Evolutionary conservation across 306 rosid species (phyloP).

Genomic region (Rubus idaeus): DNA sequence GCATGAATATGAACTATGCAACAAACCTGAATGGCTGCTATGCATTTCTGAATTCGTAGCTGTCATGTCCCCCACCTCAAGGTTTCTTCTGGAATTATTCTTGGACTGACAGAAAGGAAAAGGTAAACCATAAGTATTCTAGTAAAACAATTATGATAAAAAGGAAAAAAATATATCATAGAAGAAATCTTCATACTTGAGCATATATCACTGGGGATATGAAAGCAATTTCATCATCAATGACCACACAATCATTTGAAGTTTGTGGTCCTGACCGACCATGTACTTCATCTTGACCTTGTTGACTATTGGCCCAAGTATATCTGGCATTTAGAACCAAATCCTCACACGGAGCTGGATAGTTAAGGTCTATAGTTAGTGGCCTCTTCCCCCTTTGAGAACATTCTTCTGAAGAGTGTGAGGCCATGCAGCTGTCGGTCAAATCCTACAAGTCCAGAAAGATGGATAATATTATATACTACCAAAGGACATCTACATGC

Average conservation of each 20-base stretch:
- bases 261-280: slow-evolving; percentile 15
- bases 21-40: slow-evolving; percentile 23
- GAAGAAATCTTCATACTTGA: slow-evolving; percentile 23
- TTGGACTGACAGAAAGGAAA: slow-evolving; percentile 29
- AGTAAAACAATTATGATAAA: background rate
- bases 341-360: slow-evolving; percentile 25
- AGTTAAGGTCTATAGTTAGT: slow-evolving; percentile 35
- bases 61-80: slow-evolving; percentile 21
- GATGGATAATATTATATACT: background rate
- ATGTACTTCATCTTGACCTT: slow-evolving; percentile 8
- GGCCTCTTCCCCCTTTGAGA: slow-evolving; percentile 29
- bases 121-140: background rate
- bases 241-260: slow-evolving; percentile 23
- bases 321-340: slow-evolving; percentile 15
- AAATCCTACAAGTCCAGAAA: slow-evolving; percentile 15
- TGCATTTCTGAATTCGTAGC: slow-evolving; percentile 13
- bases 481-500: background rate
- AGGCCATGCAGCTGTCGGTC: slow-evolving; percentile 9
- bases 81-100: slow-evolving; percentile 32
- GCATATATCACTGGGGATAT: slow-evolving; percentile 38
- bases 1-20: background rate
- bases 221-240: slow-evolving; percentile 36
- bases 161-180: background rate
- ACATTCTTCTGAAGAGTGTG: slow-evolving; percentile 1
- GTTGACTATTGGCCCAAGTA: slow-evolving; percentile 14